phyloP scores from a whole-genome alignment of 768 basidiomycete species.

The Pleurotus pulmonarius region DNA sequence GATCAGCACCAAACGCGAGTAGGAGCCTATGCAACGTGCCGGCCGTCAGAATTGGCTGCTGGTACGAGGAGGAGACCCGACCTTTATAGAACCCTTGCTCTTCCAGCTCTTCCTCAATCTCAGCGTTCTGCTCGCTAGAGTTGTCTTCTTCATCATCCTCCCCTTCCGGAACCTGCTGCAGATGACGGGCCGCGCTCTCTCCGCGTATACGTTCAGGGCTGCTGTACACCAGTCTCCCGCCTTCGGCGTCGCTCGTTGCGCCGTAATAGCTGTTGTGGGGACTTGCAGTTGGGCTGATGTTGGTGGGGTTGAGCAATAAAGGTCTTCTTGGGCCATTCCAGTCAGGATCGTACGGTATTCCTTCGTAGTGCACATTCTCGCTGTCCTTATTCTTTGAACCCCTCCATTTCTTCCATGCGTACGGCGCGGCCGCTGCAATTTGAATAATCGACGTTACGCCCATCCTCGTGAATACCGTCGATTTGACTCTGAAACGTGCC shows the following conservation, averaged over 20 bases:
- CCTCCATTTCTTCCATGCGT: slow-evolving; percentile 3
- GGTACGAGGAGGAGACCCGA: slow-evolving; percentile 17
- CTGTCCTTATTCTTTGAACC: neutral
- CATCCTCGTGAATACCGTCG: neutral
- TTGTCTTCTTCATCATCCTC: slow-evolving; percentile 27
- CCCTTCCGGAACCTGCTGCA: slow-evolving; percentile 37
- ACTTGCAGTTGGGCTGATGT: neutral
- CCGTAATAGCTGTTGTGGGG: neutral
- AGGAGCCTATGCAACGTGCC: slow-evolving; percentile 48
- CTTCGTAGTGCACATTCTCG: neutral
- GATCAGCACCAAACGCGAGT: slow-evolving; percentile 46
- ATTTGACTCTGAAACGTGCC: no score
- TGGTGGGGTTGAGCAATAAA: neutral
- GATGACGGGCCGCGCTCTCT: slow-evolving; percentile 14
- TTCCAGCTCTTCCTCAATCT: slow-evolving; percentile 39
- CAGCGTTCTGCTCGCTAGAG: slow-evolving; percentile 31
- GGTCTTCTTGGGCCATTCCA: neutral
- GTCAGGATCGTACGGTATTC: neutral
- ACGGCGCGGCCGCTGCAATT: neutral
- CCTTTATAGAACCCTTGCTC: slow-evolving; percentile 49
- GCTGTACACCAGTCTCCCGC: neutral
- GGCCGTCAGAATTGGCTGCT: neutral
- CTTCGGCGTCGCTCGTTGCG: neutral
- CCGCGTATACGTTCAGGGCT: slow-evolving; percentile 31
- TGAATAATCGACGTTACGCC: slow-evolving; percentile 6